Base-by-base conservation (phyloP, 768 basidiomycete genomes). In the Cubamyces lactineus region DNA sequence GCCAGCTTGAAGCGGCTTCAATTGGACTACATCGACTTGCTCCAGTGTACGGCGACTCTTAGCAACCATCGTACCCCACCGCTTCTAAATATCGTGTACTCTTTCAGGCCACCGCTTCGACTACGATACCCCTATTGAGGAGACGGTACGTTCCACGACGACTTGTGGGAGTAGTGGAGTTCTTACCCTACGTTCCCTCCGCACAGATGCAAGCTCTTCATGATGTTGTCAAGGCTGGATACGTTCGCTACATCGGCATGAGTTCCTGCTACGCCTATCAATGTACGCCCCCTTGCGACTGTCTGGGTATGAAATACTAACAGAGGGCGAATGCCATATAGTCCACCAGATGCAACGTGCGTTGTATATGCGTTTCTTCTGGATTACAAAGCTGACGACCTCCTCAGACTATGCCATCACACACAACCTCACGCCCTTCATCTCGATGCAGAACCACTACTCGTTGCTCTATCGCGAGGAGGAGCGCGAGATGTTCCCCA, bases 381-480 rank as follows among this genome's bases (percentile, higher is more conserved):
- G 23, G 23, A 3, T 2, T 1, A 19, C 17, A 5, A n/a, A 16
- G 39, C 40, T 39, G 43, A 51, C n/a, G 28, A 51, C 42, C 23
- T 8, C 23, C 13, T 4, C 53, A 78, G 76, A 76, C 66, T 80
- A 80, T 61, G 79, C 79, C 3, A 70, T 72, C 64, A 64, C 46
- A 11, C 61, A 80, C 67, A 72, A 73, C 48, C 68, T 75, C 38
- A 82, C 81, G 7, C 82, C 80, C 5, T 86, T 87, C 73, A 82
- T 86, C 72, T 82, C 82, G 11, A 86, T 87, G 86, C 86, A 87
- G 70, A 85, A 87, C 71, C 80, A 83, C 62, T 81, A 86, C 68
- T 80, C 70, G 59, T 75, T 84, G 5, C 47, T 84, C 40, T 86
- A 86, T 67, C 80, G 85, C 45, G 86, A 87, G 69, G 86, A 87